Conservation (phyloP, 441 rosid genomes). For the Erysimum cheiri region DNA sequence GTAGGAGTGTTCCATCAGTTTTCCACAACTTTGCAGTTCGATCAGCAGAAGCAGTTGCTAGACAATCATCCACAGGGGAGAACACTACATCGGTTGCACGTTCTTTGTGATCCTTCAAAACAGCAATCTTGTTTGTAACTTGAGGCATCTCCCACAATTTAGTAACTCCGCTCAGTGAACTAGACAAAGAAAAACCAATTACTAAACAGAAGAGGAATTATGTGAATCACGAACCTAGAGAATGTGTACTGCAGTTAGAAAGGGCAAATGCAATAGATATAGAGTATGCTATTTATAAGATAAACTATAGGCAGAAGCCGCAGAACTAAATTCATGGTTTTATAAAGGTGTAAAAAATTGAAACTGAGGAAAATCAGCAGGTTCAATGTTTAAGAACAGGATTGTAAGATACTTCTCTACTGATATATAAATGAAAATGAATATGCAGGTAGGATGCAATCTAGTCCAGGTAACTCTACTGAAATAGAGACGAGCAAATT, state of each 20-base stretch:
- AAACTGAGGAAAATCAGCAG: constrained; percentile 5
- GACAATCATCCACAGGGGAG: constrained; percentile 68
- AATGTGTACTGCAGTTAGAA: constrained; percentile 2
- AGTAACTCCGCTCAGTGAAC: constrained; percentile 85
- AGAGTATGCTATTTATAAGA: background rate
- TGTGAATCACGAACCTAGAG: constrained; percentile 5
- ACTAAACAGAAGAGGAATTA: constrained; percentile 40
- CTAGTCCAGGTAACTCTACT: background rate
- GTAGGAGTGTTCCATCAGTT: constrained; percentile 75
- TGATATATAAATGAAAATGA: constrained; percentile 1
- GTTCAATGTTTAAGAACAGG: background rate
- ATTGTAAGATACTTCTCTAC: background rate
- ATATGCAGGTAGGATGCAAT: constrained; percentile 16
- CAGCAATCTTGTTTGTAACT: constrained; percentile 58
- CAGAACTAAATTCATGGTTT: constrained; percentile 12
- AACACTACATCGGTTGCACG: constrained; percentile 91
- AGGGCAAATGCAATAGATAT: constrained; percentile 7
- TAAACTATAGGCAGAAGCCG: background rate
- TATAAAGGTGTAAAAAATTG: background rate
- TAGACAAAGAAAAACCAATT: constrained; percentile 42
- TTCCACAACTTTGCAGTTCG: constrained; percentile 90
- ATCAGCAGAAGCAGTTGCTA: constrained; percentile 98
- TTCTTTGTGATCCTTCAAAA: constrained; percentile 87
- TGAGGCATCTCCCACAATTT: constrained; percentile 89
- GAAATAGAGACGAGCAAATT: background rate